Base-by-base conservation (phyloP, 2,329 filamentous ascomycete species). In the Nemania diffusa region DNA sequence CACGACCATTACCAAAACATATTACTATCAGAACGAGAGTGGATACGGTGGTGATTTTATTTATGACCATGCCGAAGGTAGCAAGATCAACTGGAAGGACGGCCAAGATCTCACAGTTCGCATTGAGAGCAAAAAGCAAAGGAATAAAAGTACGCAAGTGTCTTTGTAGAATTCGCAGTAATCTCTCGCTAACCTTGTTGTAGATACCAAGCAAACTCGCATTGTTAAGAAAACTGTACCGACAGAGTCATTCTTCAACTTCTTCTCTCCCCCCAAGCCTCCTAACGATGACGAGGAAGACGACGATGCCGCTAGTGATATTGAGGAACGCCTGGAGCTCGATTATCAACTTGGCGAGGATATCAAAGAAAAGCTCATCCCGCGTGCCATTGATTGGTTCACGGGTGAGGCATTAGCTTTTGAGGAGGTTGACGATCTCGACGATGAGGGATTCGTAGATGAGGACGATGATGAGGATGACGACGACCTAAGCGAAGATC, bases 301-400 rank as follows among this genome's bases (percentile, higher is more conserved):
- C 40, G 91, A 89, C 40, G 91, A 95, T 73, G 90, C 92, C 68
- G 90, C 91, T 62, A 92, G 91, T 58, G 96, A 99, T 79, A 97
- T 99, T 59, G 96, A 99, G 85, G 94, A 97, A 83, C 94, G 96
- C 71, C 89, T 99, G 64, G 96, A 99, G 85, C 90, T 99, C 59
- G 96, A 99, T 83, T 99, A 98, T 82, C 95, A 98, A 84, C 90
- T 99, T 51, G 96, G 96, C 73, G 96, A 99, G 85, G 96, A 99
- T 79, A 97, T 99, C 84, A 99, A 99, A 86, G 96, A 99, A 88
- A 99, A 99, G 86, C 88, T 99, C 72, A 99, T 99, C 74, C 96
- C 96, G 72, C 94, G 95, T 74, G 96, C 97, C 65, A 96, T 99
- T 76, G 96, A 99, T 83, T 99, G 96, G 96, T 99, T 99, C 81